phyloP scores from a whole-genome alignment of 257 asterid species.

The Capsicum chinense region DNA sequence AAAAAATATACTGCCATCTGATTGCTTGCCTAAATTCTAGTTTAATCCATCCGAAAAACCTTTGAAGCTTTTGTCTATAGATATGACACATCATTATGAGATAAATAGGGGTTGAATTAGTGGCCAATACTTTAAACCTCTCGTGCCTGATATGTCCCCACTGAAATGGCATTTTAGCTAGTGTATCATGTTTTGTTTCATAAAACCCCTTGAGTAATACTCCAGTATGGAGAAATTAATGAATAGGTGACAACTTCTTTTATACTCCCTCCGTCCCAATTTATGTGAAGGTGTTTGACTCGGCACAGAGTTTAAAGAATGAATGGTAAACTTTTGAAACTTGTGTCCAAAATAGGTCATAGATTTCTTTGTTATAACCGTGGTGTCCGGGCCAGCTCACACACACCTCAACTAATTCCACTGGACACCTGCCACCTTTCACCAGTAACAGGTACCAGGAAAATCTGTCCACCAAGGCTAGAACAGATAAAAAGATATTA shows the following conservation, averaged over 20 bases:
- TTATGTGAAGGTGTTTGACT: not conserved
- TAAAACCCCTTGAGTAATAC: not conserved
- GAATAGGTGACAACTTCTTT: not conserved
- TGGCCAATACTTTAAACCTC: not conserved
- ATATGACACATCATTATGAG: not conserved
- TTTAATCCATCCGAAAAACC: not conserved
- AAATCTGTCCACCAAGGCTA: too few relatives aligned
- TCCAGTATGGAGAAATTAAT: not conserved
- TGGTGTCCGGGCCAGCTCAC: too few relatives aligned
- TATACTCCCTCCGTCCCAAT: not conserved
- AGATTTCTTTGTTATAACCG: too few relatives aligned
- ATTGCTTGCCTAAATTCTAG: not conserved
- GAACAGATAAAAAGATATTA: too few relatives aligned
- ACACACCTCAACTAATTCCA: too few relatives aligned
- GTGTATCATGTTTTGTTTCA: not conserved
- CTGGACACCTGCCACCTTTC: too few relatives aligned
- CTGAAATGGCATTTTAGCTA: not conserved
- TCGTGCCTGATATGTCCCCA: not conserved
- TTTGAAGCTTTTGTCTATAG: not conserved
- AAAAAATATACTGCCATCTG: not conserved
- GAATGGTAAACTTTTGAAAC: not conserved
- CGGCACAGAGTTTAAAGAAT: not conserved
- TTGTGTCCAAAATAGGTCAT: too few relatives aligned
- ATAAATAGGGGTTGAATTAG: not conserved
- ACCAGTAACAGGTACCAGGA: too few relatives aligned